Evolutionary conservation across 768 basidiomycete species (phyloP).

Genomic region (Collybiopsis luxurians): DNA sequence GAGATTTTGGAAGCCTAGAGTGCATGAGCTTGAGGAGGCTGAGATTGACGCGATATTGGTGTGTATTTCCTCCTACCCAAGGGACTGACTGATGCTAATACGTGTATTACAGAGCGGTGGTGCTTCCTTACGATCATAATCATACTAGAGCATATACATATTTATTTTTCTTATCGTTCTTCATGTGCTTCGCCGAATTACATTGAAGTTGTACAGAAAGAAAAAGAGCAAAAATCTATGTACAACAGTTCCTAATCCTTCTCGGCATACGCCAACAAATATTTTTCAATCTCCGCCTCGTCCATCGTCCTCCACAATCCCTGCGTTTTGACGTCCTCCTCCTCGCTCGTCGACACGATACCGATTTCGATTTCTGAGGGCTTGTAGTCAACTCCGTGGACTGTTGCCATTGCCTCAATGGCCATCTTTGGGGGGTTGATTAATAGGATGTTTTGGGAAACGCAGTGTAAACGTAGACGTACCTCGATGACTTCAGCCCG

Average conservation of each 20-base stretch:
- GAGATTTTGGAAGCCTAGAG: constrained; percentile 51
- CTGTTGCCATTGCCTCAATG: constrained; percentile 90
- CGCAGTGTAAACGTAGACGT: constrained; percentile 17
- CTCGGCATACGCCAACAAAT: constrained; percentile 85
- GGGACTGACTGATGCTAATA: constrained; percentile 6
- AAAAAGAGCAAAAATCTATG: too few species aligned
- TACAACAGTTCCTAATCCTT: constrained; percentile 59
- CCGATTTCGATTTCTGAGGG: constrained; percentile 95
- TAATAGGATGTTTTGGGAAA: background rate
- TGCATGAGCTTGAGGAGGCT: constrained; percentile 44
- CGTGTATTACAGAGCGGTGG: constrained; percentile 56
- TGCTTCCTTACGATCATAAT: constrained; percentile 45
- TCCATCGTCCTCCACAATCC: constrained; percentile 80
- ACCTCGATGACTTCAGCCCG: constrained; percentile 90
- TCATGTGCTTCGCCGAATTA: background rate
- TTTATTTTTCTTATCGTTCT: background rate
- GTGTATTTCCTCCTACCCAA: constrained; percentile 19
- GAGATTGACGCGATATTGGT: constrained; percentile 73
- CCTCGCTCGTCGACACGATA: constrained; percentile 74
- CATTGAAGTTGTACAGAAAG: background rate
- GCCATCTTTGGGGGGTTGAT: constrained; percentile 60
- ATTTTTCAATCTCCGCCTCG: constrained; percentile 73
- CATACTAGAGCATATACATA: background rate
- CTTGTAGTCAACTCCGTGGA: constrained; percentile 96
- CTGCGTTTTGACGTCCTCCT: constrained; percentile 68